Evolutionary conservation across 495 filamentous ascomycete species (phyloP), one percentile per base, ranked within the genome.

Genomic region (Entonaema liquescens): DNA sequence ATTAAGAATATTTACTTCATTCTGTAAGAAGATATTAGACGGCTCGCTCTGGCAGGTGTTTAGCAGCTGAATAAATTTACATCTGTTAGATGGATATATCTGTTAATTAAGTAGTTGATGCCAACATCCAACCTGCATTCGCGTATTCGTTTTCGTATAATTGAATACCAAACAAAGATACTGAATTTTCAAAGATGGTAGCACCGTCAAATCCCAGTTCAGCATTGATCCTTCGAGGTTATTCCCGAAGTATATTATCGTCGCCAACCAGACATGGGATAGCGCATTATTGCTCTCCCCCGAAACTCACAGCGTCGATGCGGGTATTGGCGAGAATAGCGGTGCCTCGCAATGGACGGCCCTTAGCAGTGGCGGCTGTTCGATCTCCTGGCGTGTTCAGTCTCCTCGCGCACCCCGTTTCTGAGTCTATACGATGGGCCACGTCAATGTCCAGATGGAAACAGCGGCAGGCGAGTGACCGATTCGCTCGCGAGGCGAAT

Each of bases 361-460:
- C 70, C 50, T 7, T 74, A 40, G 70, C 31, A 59, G 66, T 61
- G 1, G 38, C 42, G 17, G 55, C 55, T 33, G 7, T 35, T n/a
- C 36, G 12, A 36, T 44, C 63, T 8, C 47, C 54, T n/a, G 15
- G 23, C 21, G 42, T 38, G 9, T 62, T 11, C 26, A 52, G 47
- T 19, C 57, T 47, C 36, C 12, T 31, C 25, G 15, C 33, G 26
- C 59, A 21, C 15, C n/a, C 53, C 36, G 40, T 40, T 9, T 59
- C 65, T 12, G 75, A 70, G n/a, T 36, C 19, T 33, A 25, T 57
- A 65, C 73, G 75, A 7, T 82, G 82, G 28, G 78, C 82, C 12
- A 89, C 92, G 2, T 94, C 93, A 13, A 94, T 88, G 25, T 89
- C 88, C 68, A 83, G 89, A 82, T 99, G 96, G 95, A 89, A 92